Percentiles rank a stretch among this genome's conserved stretches.
Conservation (phyloP, 208 protist genomes). For the Crithidia brevicula region DNA sequence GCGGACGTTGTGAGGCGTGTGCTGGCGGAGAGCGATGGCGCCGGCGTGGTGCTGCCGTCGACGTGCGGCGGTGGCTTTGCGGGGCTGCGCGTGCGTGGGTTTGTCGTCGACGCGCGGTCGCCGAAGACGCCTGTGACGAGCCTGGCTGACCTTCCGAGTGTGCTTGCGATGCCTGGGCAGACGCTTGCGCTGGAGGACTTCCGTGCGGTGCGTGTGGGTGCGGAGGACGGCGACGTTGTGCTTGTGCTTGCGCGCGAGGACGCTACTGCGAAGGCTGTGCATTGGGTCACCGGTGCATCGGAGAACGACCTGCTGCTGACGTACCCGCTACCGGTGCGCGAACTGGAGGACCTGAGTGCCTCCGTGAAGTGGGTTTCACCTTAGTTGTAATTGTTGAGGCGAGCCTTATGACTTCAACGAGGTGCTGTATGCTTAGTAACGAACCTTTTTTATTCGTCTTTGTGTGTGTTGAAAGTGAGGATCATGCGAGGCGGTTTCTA, state of each 20-base stretch:
- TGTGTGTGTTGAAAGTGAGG: too few relatives aligned
- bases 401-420: too few relatives aligned
- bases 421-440: too few relatives aligned
- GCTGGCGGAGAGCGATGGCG: background rate
- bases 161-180: slow-evolving; percentile 41
- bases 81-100: slow-evolving; percentile 28
- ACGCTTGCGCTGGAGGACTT: slow-evolving; percentile 60
- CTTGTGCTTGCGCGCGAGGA: slow-evolving; percentile 34
- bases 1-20: background rate
- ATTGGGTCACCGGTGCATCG: slow-evolving; percentile 41
- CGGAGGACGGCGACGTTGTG: slow-evolving; percentile 16
- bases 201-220: slow-evolving; percentile 17
- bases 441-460: too few relatives aligned
- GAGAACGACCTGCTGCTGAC: slow-evolving; percentile 46
- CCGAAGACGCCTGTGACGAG: background rate
- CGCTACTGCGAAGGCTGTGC: slow-evolving; percentile 27
- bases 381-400: background rate
- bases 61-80: slow-evolving; percentile 10
- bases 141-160: background rate
- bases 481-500: too few relatives aligned
- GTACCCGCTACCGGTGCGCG: slow-evolving; percentile 39
- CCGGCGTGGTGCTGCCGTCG: slow-evolving; percentile 12
- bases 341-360: slow-evolving; percentile 45
- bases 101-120: slow-evolving; percentile 35
- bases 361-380: slow-evolving; percentile 21